Evolutionary conservation across 164 flowering plant genomes (phyloP).

Genomic region (Akebia trifoliata): DNA sequence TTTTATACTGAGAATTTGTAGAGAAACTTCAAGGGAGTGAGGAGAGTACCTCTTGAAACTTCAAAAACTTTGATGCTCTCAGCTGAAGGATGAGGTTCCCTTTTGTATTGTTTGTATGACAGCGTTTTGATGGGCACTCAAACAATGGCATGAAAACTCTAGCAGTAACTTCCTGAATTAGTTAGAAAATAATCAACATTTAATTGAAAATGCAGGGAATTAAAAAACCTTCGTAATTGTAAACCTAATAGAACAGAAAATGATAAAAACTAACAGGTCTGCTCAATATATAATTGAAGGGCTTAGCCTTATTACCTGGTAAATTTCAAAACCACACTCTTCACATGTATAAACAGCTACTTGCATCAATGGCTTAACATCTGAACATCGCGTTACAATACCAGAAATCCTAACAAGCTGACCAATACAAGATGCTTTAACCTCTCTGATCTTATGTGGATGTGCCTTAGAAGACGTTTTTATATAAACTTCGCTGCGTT

Average conservation of each 20-base stretch:
- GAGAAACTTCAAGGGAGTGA: background rate
- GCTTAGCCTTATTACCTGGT: constrained; percentile 59
- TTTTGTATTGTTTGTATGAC: constrained; percentile 52
- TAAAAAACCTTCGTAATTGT: no score
- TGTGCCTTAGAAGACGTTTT: constrained; percentile 76
- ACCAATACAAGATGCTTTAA: constrained; percentile 89
- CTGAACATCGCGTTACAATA: constrained; percentile 94
- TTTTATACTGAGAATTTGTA: background rate
- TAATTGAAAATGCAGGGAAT: background rate
- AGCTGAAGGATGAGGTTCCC: constrained; percentile 94
- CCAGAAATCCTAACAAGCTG: constrained; percentile 94
- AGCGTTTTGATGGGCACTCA: constrained; percentile 84
- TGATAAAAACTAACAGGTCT: background rate
- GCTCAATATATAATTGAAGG: background rate
- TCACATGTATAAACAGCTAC: constrained; percentile 99
- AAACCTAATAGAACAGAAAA: no score
- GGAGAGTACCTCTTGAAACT: constrained; percentile 83
- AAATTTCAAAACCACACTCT: constrained; percentile 97
- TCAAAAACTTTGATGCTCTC: constrained; percentile 94
- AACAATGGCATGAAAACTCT: constrained; percentile 94
- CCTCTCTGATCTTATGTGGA: constrained; percentile 88
- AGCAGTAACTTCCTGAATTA: constrained; percentile 84
- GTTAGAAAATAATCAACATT: constrained; percentile 6
- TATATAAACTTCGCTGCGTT: constrained; percentile 83
- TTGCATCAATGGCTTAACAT: constrained; percentile 97